Evolutionary conservation across 2,329 filamentous ascomycete species (phyloP).

Genomic region (Emericellopsis cladophorae): DNA sequence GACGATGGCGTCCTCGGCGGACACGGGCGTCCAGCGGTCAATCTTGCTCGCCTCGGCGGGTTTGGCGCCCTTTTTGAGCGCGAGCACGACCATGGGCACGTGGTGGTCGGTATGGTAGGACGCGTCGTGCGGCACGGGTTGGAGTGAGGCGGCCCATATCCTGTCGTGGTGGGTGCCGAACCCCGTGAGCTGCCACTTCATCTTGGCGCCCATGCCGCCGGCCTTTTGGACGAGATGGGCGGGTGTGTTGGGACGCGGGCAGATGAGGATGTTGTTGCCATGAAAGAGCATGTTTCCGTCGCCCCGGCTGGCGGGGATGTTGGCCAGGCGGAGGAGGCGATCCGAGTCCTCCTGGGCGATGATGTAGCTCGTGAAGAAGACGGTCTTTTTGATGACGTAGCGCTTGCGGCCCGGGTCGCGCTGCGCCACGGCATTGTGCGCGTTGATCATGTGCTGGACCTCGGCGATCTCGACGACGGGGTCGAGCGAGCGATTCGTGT

Average conservation of each 20-base stretch:
- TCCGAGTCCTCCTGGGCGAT: slow-evolving; percentile 61
- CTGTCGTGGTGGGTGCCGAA: slow-evolving; percentile 64
- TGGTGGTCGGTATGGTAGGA: slow-evolving; percentile 69
- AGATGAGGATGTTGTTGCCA: slow-evolving; percentile 86
- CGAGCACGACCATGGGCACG: slow-evolving; percentile 70
- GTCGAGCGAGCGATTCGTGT: slow-evolving; percentile 60
- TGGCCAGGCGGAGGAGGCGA: slow-evolving; percentile 56
- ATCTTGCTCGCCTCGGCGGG: slow-evolving; percentile 75
- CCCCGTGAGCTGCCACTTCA: slow-evolving; percentile 74
- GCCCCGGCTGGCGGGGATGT: slow-evolving; percentile 31
- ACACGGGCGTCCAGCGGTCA: slow-evolving; percentile 67
- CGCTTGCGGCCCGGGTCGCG: slow-evolving; percentile 20
- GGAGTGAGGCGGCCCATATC: slow-evolving; percentile 76
- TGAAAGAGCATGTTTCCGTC: slow-evolving; percentile 50
- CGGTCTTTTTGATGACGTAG: slow-evolving; percentile 70
- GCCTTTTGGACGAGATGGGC: slow-evolving; percentile 62
- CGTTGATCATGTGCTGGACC: slow-evolving; percentile 80
- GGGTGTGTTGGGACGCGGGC: slow-evolving; percentile 59
- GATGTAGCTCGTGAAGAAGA: slow-evolving; percentile 89
- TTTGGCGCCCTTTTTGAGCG: slow-evolving; percentile 60
- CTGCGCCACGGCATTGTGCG: slow-evolving; percentile 52
- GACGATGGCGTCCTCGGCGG: slow-evolving; percentile 55
- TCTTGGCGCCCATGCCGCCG: slow-evolving; percentile 73
- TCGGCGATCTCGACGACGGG: slow-evolving; percentile 70
- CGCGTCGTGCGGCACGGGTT: slow-evolving; percentile 55